Evolutionary conservation across 352 stramenopile species (phyloP), one percentile per base, ranked within the genome.

Genomic region (Blastocystis hominis): DNA sequence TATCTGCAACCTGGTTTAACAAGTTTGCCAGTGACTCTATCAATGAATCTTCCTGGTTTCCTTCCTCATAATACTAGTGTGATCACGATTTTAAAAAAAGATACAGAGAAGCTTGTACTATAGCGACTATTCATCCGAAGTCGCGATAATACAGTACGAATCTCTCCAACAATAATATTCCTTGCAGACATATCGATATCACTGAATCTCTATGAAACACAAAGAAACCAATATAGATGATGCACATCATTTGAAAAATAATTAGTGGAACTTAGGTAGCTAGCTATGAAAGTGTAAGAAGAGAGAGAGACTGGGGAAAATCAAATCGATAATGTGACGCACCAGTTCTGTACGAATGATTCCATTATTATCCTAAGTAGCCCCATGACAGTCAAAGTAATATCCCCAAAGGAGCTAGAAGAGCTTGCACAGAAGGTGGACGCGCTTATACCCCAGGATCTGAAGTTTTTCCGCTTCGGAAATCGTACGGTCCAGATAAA

Each of bases 101-200:
- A 6, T 75, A 61, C 77, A 55, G 64, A 59, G 7, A 77, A 10
- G 15, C 70, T 56, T n/a, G 47, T 17, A 38, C 66, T 63, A 59
- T 59, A 87, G n/a, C 77, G 62, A 63, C 47, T 78, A 59, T 78
- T 87, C 54, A 64, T 40, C 17, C 47, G 47, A 15, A 87, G 77
- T 62, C 77, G 59, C 17, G 42, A 78, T 30, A 87, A 47, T 9
- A 87, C 61, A 17, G 77, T 87, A 61, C 77, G 77, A 76, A 87
- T 87, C 61, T 87, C 77, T 24, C 77, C 77, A 62, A 78, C 50
- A 17, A 87, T 66, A 24, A 87, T 87, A 42, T 87, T 87, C 62
- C 70, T 75, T 63, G 77, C 77, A 20, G 66, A 87, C 77, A 87
- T 87, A 59, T 20, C n/a, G 50, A 59, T 59, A 59, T 59, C 13